A percentile compares a stretch with the other conserved stretches of the same genome.
These are phyloP conservation scores for Venturia carpophila DNA, from an alignment of 2,329 filamentous ascomycete genomes.

Conservation along the genomic window DNA sequence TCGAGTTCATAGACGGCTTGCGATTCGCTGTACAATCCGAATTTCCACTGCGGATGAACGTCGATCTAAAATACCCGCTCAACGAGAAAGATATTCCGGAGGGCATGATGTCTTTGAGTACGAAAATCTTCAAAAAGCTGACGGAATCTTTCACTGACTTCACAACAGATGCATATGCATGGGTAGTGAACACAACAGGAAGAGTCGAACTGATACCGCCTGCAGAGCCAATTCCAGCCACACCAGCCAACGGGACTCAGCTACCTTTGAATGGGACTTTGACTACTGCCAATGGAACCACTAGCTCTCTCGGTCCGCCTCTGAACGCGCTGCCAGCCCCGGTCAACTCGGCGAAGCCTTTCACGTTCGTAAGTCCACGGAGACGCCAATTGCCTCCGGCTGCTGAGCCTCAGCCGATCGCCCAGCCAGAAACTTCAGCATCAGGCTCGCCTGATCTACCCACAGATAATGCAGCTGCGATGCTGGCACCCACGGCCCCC, in stretches of 20 bases:
- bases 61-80: constrained; percentile 19
- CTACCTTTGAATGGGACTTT: not conserved
- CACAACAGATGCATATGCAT: constrained; percentile 4
- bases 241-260: not conserved
- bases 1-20: constrained; percentile 28
- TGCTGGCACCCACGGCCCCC: not conserved
- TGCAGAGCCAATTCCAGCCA: not conserved
- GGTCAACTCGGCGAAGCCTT: not conserved
- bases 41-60: constrained; percentile 19
- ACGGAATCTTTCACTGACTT: not conserved
- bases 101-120: constrained; percentile 15
- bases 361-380: not conserved
- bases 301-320: not conserved
- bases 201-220: not conserved
- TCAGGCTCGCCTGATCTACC: constrained; percentile 4
- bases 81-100: constrained; percentile 7
- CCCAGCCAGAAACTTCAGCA: not conserved
- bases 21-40: constrained; percentile 21
- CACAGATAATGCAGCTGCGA: not conserved
- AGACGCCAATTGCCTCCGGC: not conserved
- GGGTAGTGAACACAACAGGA: constrained; percentile 15
- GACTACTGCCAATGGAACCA: not conserved
- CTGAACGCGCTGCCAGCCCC: not conserved
- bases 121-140: not conserved
- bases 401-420: not conserved